These are phyloP conservation scores for Teratosphaeriaceae sp. DNA, from an alignment of 2,329 filamentous ascomycete species.

Conservation along the genomic window DNA sequence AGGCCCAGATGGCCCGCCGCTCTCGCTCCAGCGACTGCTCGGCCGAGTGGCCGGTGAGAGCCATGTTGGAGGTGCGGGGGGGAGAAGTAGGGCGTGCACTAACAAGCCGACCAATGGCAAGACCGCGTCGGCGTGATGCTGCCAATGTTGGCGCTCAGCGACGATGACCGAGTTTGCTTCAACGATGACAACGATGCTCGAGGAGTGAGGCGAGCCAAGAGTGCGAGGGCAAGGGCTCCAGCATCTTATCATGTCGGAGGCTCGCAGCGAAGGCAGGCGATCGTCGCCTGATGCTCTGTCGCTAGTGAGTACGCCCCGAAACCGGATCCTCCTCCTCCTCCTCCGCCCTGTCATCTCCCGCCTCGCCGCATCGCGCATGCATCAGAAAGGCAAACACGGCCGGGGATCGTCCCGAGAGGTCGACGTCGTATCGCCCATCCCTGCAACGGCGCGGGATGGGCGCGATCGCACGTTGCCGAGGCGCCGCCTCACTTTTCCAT, in stretches of 20 bases:
- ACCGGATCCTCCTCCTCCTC: too few species aligned
- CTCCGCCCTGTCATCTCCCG: slow-evolving; percentile 1
- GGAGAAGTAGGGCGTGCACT: too few species aligned
- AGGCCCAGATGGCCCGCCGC: slow-evolving; percentile 30
- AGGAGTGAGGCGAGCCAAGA: slow-evolving; percentile 7
- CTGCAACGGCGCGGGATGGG: too few species aligned
- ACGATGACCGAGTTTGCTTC: slow-evolving; percentile 3
- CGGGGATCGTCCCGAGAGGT: background rate
- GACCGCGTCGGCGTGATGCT: background rate
- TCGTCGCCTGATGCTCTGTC: background rate
- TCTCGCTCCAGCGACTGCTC: slow-evolving; percentile 26
- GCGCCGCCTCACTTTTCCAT: too few species aligned
- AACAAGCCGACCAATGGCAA: background rate
- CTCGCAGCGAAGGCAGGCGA: background rate
- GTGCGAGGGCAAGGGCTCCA: background rate
- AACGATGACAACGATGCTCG: too few species aligned
- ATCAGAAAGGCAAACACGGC: background rate
- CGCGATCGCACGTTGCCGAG: too few species aligned
- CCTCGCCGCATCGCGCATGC: background rate
- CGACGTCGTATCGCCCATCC: background rate
- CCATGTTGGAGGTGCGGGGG: slow-evolving; percentile 6
- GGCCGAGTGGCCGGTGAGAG: slow-evolving; percentile 5
- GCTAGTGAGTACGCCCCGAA: too few species aligned
- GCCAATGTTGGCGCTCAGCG: background rate
- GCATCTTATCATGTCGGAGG: slow-evolving; percentile 2